Evolutionary conservation across 371 early-diverging fungal species (phyloP), one percentile per base, ranked within the genome.

Genomic region (Mucor plumbeus): DNA sequence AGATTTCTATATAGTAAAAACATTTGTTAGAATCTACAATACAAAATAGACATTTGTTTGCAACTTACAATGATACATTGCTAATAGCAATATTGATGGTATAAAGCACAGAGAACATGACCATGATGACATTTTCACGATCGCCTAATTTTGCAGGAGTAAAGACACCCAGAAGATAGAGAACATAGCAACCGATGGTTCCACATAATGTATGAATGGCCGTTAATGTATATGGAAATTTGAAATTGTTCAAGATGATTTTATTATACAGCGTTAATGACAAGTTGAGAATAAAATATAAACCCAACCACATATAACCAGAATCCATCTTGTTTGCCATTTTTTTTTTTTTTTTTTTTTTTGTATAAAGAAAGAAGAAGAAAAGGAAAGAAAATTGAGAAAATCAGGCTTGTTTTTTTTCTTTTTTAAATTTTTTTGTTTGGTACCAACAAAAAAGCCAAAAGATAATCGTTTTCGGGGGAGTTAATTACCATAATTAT

Each of bases 11-110:
- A 62, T 21, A 14, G 6, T 60, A 15, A 14, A 55, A 33, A 53
- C 5, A 26, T 33, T 6, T 9, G 13, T 54, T 7, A 17, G 26
- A 26, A 3, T 48, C 15, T 21, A 17, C n/a, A 14, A 7, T 26
- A 34, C n/a, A 31, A 26, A 26, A 26, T 26, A 26, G 26, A 26
- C 26, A 26, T 26, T 26, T 26, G 26, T 26, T 26, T 15, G 34
- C 35, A 14, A 89, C 88, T 83, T 91, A 87, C 83, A 95, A 72
- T 61, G 94, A 93, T 15, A 95, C 90, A 73, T 93, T 94, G 70
- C 90, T 90, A 40, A 92, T 88, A 54, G 94, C 95, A 61, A 96
- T 95, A 71, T 96, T 96, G 68, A 91, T 86, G 4, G 95, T 96
- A 79, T 94, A 96, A 9, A 96, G 86, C 17, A 92, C 79, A 5